Evolutionary conservation across 2,329 filamentous ascomycete genomes (phyloP).

Genomic region (Tolypocladium pustulatum): DNA sequence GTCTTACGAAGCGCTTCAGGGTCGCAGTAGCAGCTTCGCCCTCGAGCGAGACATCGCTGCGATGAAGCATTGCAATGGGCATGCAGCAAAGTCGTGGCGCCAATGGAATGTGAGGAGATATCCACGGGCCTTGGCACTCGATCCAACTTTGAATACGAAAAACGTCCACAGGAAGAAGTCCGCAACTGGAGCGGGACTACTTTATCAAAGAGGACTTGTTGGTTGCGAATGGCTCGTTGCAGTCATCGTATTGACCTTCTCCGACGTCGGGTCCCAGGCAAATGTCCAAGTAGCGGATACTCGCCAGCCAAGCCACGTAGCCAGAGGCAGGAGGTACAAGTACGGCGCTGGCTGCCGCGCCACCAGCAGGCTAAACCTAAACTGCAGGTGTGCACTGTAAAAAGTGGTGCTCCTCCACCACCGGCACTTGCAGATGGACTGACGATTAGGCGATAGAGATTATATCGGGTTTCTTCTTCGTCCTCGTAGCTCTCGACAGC

Average conservation of each 20-base stretch:
- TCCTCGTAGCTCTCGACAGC: background rate
- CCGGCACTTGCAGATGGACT: background rate
- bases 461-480: background rate
- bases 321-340: too few relatives aligned
- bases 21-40: too few relatives aligned
- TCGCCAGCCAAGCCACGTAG: background rate
- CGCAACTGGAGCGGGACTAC: background rate
- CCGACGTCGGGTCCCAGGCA: background rate
- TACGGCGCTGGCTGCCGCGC: background rate
- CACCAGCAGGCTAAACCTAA: background rate
- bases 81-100: too few relatives aligned
- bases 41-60: too few relatives aligned
- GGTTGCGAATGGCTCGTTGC: background rate
- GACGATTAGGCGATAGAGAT: background rate
- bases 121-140: background rate
- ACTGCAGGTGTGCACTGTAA: background rate
- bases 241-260: background rate
- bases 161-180: background rate
- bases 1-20: too few relatives aligned
- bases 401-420: background rate
- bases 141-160: background rate
- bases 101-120: background rate
- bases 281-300: background rate
- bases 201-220: background rate
- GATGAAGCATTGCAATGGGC: too few relatives aligned